Conservation (phyloP, 2,329 filamentous ascomycete species). For the Elsinoe batatas region DNA sequence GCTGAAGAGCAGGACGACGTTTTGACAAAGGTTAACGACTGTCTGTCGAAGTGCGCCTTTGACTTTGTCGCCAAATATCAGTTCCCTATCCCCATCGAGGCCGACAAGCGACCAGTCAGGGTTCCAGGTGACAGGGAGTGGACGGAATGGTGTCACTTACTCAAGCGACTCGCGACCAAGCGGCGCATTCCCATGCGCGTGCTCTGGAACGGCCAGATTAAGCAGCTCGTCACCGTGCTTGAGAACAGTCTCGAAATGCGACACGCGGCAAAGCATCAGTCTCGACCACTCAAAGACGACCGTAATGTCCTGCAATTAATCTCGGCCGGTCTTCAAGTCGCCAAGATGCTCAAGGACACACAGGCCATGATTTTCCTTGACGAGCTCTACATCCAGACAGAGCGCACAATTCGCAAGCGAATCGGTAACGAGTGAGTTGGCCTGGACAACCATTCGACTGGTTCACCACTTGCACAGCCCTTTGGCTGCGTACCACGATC, state of each 20-base stretch:
- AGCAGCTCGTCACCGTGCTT: slow-evolving; percentile 78
- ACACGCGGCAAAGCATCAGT: slow-evolving; percentile 74
- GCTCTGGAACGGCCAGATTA: slow-evolving; percentile 78
- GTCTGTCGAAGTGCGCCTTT: slow-evolving; percentile 74
- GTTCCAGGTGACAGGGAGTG: slow-evolving; percentile 70
- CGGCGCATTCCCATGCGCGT: slow-evolving; percentile 74
- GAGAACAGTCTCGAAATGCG: slow-evolving; percentile 85
- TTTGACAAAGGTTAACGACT: slow-evolving; percentile 70
- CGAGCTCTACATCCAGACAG: slow-evolving; percentile 70
- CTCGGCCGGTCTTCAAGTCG: slow-evolving; percentile 76
- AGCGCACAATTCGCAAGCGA: slow-evolving; percentile 29
- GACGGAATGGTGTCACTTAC: slow-evolving; percentile 84
- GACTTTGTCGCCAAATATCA: slow-evolving; percentile 88
- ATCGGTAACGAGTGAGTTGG: slow-evolving; percentile 3
- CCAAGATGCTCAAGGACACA: slow-evolving; percentile 77
- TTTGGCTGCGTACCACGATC: neutral
- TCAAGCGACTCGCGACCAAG: slow-evolving; percentile 79
- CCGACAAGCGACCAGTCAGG: slow-evolving; percentile 70
- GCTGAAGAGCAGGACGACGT: slow-evolving; percentile 79
- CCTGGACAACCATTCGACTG: neutral
- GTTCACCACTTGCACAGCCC: neutral
- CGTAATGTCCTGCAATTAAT: slow-evolving; percentile 80
- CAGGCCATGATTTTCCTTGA: slow-evolving; percentile 75
- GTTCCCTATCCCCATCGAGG: slow-evolving; percentile 75
- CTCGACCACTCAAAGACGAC: slow-evolving; percentile 75